These are phyloP conservation scores for Leucocoprinus sp. DNA, from an alignment of 768 basidiomycete genomes.

Conservation along the genomic window DNA sequence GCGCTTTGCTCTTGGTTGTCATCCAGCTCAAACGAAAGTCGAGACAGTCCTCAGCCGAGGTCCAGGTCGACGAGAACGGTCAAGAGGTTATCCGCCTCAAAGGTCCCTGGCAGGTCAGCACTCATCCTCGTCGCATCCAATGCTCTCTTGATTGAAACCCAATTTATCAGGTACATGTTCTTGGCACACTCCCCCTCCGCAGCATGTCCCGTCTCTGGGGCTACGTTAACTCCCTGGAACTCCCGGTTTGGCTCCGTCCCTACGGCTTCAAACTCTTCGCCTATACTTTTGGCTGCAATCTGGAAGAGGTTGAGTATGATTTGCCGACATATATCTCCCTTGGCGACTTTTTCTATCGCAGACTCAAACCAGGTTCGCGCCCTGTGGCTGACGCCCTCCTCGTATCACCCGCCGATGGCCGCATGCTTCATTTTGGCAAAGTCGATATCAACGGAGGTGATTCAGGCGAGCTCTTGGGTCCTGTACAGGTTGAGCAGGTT, in stretches of 20 bases:
- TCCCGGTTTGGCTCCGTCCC: constrained; percentile 94
- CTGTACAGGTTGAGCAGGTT: constrained; percentile 75
- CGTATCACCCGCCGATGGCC: constrained; percentile 93
- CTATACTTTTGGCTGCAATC: constrained; percentile 85
- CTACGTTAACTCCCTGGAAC: constrained; percentile 84
- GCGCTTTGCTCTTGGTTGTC: constrained; percentile 77
- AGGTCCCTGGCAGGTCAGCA: constrained; percentile 87
- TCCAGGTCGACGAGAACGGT: constrained; percentile 77
- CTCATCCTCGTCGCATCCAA: not conserved
- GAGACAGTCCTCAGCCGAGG: constrained; percentile 45
- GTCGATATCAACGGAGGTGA: constrained; percentile 51
- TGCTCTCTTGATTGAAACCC: not conserved
- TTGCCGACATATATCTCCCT: constrained; percentile 74
- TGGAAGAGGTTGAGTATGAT: constrained; percentile 84
- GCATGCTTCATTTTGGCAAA: constrained; percentile 84
- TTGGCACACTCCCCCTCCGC: constrained; percentile 89
- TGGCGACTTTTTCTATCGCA: constrained; percentile 95
- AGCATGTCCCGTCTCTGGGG: constrained; percentile 98
- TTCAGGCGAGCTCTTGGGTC: not conserved
- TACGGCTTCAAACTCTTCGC: constrained; percentile 82
- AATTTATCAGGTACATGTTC: constrained; percentile 75
- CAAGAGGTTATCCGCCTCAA: constrained; percentile 72
- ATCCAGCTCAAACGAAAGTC: constrained; percentile 65
- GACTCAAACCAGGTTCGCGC: constrained; percentile 71
- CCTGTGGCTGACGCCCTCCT: constrained; percentile 72